phyloP scores from a whole-genome alignment of 345 rosid species.

The Nasturtium officinale region DNA sequence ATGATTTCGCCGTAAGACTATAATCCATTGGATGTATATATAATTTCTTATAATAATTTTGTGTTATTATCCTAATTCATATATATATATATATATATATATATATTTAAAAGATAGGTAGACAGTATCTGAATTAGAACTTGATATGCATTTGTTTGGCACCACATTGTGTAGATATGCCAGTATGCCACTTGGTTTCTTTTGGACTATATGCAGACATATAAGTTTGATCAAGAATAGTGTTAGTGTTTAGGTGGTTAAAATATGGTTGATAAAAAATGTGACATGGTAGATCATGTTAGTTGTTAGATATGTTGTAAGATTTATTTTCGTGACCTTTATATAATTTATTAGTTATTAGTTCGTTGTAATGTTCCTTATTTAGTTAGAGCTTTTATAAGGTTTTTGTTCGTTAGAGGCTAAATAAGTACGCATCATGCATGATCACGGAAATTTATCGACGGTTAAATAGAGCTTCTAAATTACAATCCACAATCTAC shows the following conservation, averaged over 20 bases:
- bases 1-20: not conserved
- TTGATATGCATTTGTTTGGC: conserved; percentile 25
- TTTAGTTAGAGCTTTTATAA: not conserved
- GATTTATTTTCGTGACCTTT: conserved; percentile 12
- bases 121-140: conserved; percentile 7
- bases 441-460: not conserved
- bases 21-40: not conserved
- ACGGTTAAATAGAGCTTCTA: not conserved
- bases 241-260: conserved; percentile 14
- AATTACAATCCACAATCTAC: not conserved
- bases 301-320: conserved; percentile 32
- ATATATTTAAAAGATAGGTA: not conserved
- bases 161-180: conserved; percentile 26
- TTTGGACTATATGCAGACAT: conserved; percentile 23
- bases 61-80: not conserved
- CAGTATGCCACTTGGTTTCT: conserved; percentile 33
- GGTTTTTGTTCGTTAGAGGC: conserved; percentile 7
- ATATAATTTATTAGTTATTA: not conserved
- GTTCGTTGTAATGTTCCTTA: conserved; percentile 25
- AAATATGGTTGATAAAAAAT: conserved; percentile 3
- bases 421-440: conserved; percentile 11
- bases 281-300: conserved; percentile 28
- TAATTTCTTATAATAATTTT: too few species aligned
- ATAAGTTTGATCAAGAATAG: not conserved
- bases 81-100: too few species aligned